phyloP scores from a whole-genome alignment of 148 eudicot genomes.

The Vaccinium darrowii region DNA sequence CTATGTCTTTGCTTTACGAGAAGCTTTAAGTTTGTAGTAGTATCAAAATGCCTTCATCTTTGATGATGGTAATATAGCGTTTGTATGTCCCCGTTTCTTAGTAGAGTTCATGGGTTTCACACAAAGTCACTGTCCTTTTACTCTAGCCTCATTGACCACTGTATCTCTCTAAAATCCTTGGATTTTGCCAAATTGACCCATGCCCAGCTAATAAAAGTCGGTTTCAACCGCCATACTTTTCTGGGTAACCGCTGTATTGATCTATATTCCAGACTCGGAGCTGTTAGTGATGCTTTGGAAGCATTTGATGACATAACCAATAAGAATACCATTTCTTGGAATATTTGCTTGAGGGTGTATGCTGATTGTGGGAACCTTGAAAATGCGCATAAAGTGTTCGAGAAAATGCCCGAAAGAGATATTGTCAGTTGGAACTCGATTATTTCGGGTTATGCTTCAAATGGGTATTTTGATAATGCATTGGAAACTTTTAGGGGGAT shows the following conservation, averaged over 20 bases:
- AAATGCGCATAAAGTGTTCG: constrained; percentile 52
- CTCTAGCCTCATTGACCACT: constrained; percentile 46
- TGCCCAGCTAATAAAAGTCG: constrained; percentile 63
- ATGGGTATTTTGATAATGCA: constrained; percentile 38
- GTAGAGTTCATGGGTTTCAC: constrained; percentile 14
- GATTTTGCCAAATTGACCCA: constrained; percentile 47
- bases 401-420: constrained; percentile 68
- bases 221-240: constrained; percentile 58
- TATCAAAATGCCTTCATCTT: background rate
- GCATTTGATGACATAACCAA: constrained; percentile 53
- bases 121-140: constrained; percentile 44
- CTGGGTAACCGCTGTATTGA: constrained; percentile 72
- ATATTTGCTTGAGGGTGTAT: constrained; percentile 54
- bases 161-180: constrained; percentile 43
- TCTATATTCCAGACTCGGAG: constrained; percentile 43
- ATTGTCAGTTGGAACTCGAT: constrained; percentile 81
- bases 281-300: constrained; percentile 31
- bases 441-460: constrained; percentile 52
- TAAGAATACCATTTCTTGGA: constrained; percentile 70
- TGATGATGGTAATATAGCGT: background rate
- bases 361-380: constrained; percentile 31
- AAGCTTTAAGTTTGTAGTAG: too few species aligned
- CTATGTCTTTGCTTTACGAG: background rate
- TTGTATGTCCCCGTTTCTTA: constrained; percentile 41
- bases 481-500: constrained; percentile 45